Conservation (phyloP, 2,329 filamentous ascomycete species). For the Sporothrix inflata region DNA sequence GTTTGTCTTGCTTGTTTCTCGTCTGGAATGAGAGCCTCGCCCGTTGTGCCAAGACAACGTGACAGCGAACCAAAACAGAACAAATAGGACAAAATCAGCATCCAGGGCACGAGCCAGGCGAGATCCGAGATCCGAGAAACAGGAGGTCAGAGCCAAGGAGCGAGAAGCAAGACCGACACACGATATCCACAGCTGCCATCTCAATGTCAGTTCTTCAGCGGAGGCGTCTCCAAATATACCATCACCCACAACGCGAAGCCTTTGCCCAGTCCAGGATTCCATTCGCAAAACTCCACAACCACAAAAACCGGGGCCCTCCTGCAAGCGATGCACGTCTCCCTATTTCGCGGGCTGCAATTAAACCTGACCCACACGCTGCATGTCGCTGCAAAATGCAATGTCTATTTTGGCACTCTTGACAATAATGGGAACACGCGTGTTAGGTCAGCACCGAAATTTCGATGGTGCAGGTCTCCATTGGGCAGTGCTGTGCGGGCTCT, state of each 20-base stretch:
- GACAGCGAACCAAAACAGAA: background rate
- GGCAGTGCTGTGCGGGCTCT: background rate
- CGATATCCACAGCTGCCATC: background rate
- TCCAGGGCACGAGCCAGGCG: background rate
- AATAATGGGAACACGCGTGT: background rate
- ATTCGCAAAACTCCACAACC: background rate
- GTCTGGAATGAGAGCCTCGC: background rate
- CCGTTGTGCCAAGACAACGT: conserved; percentile 11
- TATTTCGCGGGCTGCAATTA: conserved; percentile 11
- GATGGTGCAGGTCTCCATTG: background rate
- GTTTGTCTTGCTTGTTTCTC: background rate
- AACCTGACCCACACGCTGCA: conserved; percentile 10
- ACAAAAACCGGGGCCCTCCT: background rate
- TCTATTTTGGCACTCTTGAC: background rate
- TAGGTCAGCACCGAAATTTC: background rate
- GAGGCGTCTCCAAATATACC: background rate
- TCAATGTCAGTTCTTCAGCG: background rate
- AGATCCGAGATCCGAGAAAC: background rate
- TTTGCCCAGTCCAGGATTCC: background rate
- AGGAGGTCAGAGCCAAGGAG: background rate
- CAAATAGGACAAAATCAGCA: background rate
- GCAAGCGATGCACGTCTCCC: conserved; percentile 6
- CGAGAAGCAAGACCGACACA: too few species aligned
- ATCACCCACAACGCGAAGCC: background rate
- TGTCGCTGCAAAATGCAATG: background rate